A percentile compares a stretch with the other conserved stretches of the same genome.
Evolutionary conservation across 257 asterid species (phyloP).

Genomic region (Linaria vulgaris): DNA sequence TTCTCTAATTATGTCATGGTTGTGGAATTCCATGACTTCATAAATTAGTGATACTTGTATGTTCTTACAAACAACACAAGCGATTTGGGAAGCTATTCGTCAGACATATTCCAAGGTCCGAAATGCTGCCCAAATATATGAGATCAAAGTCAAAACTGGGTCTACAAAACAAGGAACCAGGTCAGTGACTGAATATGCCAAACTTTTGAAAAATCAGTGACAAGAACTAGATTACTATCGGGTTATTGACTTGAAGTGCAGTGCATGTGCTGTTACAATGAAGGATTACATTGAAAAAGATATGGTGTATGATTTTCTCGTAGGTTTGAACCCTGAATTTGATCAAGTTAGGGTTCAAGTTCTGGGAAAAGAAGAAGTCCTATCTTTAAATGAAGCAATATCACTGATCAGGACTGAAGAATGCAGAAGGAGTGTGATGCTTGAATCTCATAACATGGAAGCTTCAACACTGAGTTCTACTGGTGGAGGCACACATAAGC

Average conservation of each 20-base stretch:
- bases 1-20: not conserved
- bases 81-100: not conserved
- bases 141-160: not conserved
- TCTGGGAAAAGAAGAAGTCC: not conserved
- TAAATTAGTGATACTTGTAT: not conserved
- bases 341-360: not conserved
- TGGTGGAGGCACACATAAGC: too few relatives aligned
- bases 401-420: too few relatives aligned
- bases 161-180: constrained; percentile 13
- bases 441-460: not conserved
- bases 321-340: not conserved
- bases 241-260: not conserved
- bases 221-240: constrained; percentile 1
- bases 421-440: too few relatives aligned
- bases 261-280: not conserved
- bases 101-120: not conserved
- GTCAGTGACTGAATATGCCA: not conserved
- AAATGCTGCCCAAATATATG: not conserved
- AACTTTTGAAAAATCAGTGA: not conserved
- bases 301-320: not conserved
- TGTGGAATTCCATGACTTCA: too few relatives aligned
- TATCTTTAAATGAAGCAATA: too few relatives aligned
- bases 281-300: constrained; percentile 4
- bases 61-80: not conserved
- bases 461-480: not conserved